Base-by-base conservation (phyloP, 495 filamentous ascomycete genomes). In the Immersiella caudata region DNA sequence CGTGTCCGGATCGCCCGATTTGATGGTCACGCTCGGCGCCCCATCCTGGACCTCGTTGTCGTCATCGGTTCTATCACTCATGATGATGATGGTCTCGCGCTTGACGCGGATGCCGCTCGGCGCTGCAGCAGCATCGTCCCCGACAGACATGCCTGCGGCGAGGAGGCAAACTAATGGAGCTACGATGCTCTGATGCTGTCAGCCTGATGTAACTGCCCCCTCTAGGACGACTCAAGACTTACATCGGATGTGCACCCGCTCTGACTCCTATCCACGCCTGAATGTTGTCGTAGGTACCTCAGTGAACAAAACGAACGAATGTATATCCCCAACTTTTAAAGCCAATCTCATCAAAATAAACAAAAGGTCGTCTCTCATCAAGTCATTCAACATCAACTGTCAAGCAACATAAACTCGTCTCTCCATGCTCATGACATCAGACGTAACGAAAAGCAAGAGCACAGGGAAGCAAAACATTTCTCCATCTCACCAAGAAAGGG, bases 81-180 rank as follows among this genome's bases (percentile, higher is more conserved):
- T 50, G 29, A 65, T 65, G 27, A 64, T 62, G 6, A 49, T 49
- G 29, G 64, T 68, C 11, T 66, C 66, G 35, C 52, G 62, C 8
- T 60, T 60, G 60, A 61, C 54, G n/a, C 52, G 21, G 36, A 60
- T 68, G 20, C 58, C 35, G 29, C 33, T 12, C 33, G 5, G 33
- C 33, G 33, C 33, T 36, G 33, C 33, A 12, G 11, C 9, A 12
- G 40, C 40, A 46, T 18, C 14, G 40, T 14, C 40, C 40, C 9
- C 16, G 40, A 46, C 16, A 14, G 40, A 46, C 40, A 21, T 49
- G 6, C 36, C 40, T 11, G 14, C 26, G 50, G 20, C 3, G 5
- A 20, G 20, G 57, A 27, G 18, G 57, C 57, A 33, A 59, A 33
- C 57, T 33, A 33, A 20, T 14, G 40, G 11, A 46, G 11, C 40